Evolutionary conservation across 352 stramenopile genomes (phyloP).

Genomic region (Stramenopiles sp.): DNA sequence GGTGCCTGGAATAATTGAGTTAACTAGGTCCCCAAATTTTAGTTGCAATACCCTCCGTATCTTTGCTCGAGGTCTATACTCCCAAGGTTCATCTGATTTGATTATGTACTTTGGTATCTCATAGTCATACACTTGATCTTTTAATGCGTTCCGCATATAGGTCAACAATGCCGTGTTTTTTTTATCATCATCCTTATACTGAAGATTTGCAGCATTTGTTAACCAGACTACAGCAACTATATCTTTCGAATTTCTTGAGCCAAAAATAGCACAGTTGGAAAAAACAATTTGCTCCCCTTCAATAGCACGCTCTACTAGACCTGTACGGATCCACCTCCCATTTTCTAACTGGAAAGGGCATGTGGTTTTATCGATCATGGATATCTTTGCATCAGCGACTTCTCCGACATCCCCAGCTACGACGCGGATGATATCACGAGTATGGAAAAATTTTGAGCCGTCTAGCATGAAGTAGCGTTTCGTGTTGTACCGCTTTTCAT

Average conservation of each 20-base stretch:
- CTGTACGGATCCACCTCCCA: background rate
- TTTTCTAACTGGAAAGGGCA: background rate
- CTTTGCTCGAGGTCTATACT: conserved; percentile 1
- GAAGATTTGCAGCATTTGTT: background rate
- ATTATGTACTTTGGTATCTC: background rate
- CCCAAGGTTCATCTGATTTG: conserved; percentile 5
- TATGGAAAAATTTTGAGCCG: background rate
- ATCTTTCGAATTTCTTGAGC: background rate
- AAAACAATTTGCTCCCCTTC: conserved; percentile 2
- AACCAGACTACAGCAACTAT: background rate
- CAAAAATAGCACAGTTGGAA: background rate
- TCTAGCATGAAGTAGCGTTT: background rate
- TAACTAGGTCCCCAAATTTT: conserved; percentile 2
- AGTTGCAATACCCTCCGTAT: conserved; percentile 8
- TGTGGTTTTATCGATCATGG: conserved; percentile 11
- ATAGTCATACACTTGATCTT: background rate
- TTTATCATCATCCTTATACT: background rate
- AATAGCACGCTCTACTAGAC: background rate
- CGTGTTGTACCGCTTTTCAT: background rate
- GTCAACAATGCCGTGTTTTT: background rate
- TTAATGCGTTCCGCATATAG: background rate
- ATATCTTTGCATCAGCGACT: background rate
- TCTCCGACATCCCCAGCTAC: background rate
- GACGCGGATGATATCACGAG: background rate
- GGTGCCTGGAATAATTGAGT: background rate